Percentiles rank a stretch among this genome's conserved stretches.
phyloP scores from a whole-genome alignment of 768 basidiomycete genomes.

The Leccinum truebloodii region DNA sequence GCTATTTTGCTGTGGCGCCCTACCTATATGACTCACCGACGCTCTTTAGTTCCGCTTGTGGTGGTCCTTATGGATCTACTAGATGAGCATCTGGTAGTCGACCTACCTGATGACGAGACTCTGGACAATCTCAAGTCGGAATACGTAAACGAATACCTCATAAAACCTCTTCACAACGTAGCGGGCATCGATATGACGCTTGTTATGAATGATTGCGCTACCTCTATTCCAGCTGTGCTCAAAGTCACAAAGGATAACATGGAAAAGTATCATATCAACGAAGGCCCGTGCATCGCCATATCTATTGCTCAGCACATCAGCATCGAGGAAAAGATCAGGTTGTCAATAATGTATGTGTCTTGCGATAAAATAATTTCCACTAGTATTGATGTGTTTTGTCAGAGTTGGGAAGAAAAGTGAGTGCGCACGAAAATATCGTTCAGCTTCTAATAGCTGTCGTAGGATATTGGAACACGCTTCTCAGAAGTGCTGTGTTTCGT shows the following conservation, averaged over 20 bases:
- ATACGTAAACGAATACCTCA: not conserved
- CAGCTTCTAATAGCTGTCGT: not conserved
- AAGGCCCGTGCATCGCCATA: accelerated
- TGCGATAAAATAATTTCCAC: not conserved
- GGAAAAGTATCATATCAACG: not conserved
- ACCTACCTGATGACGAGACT: not conserved
- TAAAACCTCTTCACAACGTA: not conserved
- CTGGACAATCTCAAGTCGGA: not conserved
- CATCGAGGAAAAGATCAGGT: not conserved
- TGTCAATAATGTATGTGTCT: not conserved
- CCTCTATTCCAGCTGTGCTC: accelerated
- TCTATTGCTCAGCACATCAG: not conserved
- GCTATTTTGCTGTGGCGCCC: too few relatives aligned
- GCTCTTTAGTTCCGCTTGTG: not conserved
- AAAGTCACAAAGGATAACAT: accelerated
- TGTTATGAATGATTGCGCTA: not conserved
- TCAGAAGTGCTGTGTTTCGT: not conserved
- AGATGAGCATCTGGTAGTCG: not conserved
- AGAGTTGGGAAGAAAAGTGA: not conserved
- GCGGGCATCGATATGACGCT: not conserved
- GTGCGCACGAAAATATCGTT: not conserved
- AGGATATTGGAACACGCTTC: not conserved
- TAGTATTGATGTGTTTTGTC: not conserved
- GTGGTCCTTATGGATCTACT: not conserved
- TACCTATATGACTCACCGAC: too few relatives aligned